These are phyloP conservation scores for Raffaelea albimanens DNA, from an alignment of 2,329 filamentous ascomycete genomes.

Conservation along the genomic window DNA sequence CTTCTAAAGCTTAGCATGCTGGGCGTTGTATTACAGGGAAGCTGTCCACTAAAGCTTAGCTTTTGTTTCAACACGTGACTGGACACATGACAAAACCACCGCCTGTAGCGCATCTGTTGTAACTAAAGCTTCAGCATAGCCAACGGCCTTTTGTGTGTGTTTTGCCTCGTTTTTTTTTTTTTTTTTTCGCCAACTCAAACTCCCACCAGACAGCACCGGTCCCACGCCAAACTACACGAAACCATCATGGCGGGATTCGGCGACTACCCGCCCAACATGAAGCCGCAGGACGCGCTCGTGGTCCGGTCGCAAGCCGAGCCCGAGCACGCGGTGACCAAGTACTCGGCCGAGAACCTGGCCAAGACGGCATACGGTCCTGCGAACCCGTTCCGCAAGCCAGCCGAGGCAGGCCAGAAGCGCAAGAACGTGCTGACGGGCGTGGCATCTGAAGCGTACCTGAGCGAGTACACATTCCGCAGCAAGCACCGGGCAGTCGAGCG, in stretches of 20 bases:
- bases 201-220: too few relatives aligned
- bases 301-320: conserved; percentile 44
- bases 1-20: too few relatives aligned
- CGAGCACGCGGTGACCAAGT: conserved; percentile 52
- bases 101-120: too few relatives aligned
- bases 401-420: conserved; percentile 49
- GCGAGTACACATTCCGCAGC: conserved; percentile 79
- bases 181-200: too few relatives aligned
- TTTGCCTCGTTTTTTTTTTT: too few relatives aligned
- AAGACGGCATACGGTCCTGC: conserved; percentile 57
- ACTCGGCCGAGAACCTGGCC: conserved; percentile 64
- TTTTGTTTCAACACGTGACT: too few relatives aligned
- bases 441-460: conserved; percentile 81
- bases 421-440: conserved; percentile 79
- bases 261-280: conserved; percentile 58
- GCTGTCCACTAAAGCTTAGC: too few relatives aligned
- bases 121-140: too few relatives aligned
- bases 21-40: too few relatives aligned
- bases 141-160: too few relatives aligned
- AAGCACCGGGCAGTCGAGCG: conserved; percentile 79
- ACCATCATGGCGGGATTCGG: conserved; percentile 50
- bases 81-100: too few relatives aligned
- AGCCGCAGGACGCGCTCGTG: conserved; percentile 53
- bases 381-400: conserved; percentile 60
- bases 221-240: too few relatives aligned